Evolutionary conservation across 352 stramenopile species (phyloP).

Genomic region (Globisporangium abappressorium): DNA sequence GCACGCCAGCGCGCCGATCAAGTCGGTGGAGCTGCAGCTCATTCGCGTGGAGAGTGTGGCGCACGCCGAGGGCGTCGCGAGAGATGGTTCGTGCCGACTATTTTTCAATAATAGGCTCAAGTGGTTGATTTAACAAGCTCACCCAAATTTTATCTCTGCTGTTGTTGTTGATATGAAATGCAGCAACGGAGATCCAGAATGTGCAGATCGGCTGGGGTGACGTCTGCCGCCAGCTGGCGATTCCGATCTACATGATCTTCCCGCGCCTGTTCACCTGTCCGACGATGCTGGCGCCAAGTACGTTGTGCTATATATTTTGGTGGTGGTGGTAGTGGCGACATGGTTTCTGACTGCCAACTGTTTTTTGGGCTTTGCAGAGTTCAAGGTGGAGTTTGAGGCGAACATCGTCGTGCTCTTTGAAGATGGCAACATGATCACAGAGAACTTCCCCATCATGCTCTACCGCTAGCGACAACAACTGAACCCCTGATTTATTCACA

Average conservation of each 20-base stretch:
- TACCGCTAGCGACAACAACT: constrained; percentile 45
- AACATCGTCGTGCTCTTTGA: constrained; percentile 92
- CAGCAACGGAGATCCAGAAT: constrained; percentile 93
- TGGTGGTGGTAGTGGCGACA: not conserved
- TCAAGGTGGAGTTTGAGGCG: constrained; percentile 92
- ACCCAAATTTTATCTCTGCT: not conserved
- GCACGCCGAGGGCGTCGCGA: constrained; percentile 68
- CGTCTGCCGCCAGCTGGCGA: constrained; percentile 83
- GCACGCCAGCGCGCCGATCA: constrained; percentile 70
- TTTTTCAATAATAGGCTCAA: not conserved
- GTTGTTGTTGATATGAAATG: not conserved
- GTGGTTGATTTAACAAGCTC: not conserved
- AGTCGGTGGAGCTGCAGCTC: constrained; percentile 88
- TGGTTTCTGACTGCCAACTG: not conserved
- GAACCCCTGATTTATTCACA: not conserved
- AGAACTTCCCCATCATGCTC: constrained; percentile 87
- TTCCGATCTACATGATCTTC: constrained; percentile 95
- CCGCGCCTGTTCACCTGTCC: constrained; percentile 91
- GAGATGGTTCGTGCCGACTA: constrained; percentile 51
- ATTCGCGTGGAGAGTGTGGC: constrained; percentile 89
- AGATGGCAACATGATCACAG: constrained; percentile 89
- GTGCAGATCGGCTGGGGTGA: constrained; percentile 92
- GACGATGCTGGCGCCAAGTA: constrained; percentile 82
- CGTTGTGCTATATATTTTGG: not conserved
- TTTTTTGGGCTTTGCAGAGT: constrained; percentile 30